phyloP scores from a whole-genome alignment of 2,329 filamentous ascomycete genomes.

The Aspergillus ibericus region DNA sequence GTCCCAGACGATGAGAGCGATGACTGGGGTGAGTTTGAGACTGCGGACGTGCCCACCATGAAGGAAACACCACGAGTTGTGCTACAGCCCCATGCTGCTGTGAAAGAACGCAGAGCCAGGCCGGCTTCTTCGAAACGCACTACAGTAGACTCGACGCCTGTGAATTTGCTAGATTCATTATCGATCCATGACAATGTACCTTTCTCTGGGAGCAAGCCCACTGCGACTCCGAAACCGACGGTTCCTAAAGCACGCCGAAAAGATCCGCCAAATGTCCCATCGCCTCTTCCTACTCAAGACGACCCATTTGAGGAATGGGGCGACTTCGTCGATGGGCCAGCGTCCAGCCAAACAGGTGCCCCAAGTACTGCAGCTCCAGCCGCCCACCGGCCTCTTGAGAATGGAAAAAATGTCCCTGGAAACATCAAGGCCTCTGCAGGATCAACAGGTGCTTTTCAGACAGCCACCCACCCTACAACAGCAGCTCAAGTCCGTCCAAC shows the following conservation, averaged over 20 bases:
- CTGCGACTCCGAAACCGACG: not conserved
- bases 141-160: not conserved
- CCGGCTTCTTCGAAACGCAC: not conserved
- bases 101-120: not conserved
- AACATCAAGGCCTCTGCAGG: not conserved
- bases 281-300: slow-evolving; percentile 20
- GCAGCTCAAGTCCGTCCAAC: slow-evolving; percentile 60
- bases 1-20: slow-evolving; percentile 35
- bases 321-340: slow-evolving; percentile 50
- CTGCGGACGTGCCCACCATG: slow-evolving; percentile 27
- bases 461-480: not conserved
- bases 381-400: not conserved
- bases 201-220: slow-evolving; percentile 5
- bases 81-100: not conserved
- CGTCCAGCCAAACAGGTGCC: slow-evolving; percentile 9
- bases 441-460: not conserved
- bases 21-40: slow-evolving; percentile 50
- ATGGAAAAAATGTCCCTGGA: not conserved
- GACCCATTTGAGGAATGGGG: slow-evolving; percentile 46
- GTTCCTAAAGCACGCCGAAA: slow-evolving; percentile 15
- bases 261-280: slow-evolving; percentile 7
- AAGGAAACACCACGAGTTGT: slow-evolving; percentile 3
- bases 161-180: slow-evolving; percentile 26
- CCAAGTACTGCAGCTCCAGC: slow-evolving; percentile 4
- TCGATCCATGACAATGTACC: slow-evolving; percentile 27